Base-by-base conservation (phyloP, 345 rosid genomes). In the Alliaria petiolata region DNA sequence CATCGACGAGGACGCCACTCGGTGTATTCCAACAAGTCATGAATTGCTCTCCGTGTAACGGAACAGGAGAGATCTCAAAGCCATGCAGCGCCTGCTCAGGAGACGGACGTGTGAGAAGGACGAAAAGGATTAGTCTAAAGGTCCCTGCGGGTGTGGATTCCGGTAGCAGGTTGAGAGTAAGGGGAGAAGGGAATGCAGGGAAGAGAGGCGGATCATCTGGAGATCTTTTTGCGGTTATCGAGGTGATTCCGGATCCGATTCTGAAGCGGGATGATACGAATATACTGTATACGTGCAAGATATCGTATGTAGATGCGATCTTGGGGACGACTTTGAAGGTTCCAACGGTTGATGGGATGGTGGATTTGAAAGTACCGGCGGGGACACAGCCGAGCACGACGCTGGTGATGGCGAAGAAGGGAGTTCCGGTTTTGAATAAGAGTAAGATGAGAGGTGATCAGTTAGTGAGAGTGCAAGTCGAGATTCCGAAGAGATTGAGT, bases 21-120 rank as follows among this genome's bases (percentile, higher is more conserved):
- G 98, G 99, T 31, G 93, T 95, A 34, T 95, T 95, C 83, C 98
- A 95, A 82, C 99, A 92, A 80, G 99, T 95, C 40, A 95, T 85
- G 91, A 85, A 87, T 46, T 92, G 99, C 76, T 87, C 93, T n/a
- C 69, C 91, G 0, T 95, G 99, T 45, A 78, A 87, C 19, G 98
- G 98, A 45, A 81, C 87, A 0, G 99, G 99, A 43, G 95, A 92
- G 71, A 72, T 85, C 39, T 87, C 74, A 10, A 89, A 88, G 36
- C 89, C 98, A 0, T 95, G 97, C 79, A 80, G 79, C 46, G 78
- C 91, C 0, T 95, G 99, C 67, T 88, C 92, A 0, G 99, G 98
- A 44, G 99, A 92, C 49, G 96, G 97, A 25, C 87, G 97, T 19
- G 95, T 90, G 33, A 86, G 98, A 76, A 87, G 72, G 81, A 87